Conservation (phyloP, 768 basidiomycete genomes). For the Boletellus ananas region DNA sequence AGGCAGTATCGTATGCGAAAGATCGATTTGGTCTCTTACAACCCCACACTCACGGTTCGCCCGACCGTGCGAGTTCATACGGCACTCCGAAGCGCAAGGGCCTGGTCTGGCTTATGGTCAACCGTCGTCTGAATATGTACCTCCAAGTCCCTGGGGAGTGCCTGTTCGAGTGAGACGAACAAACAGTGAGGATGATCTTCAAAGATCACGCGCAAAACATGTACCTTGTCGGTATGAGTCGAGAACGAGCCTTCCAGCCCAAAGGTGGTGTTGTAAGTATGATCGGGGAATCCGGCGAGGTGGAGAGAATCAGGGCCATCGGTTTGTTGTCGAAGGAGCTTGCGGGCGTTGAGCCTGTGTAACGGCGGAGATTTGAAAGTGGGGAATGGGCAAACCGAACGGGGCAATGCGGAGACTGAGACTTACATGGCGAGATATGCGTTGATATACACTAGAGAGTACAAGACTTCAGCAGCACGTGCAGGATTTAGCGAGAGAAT, state of each 20-base stretch:
- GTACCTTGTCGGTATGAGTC: constrained; percentile 3
- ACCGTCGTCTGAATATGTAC: constrained; percentile 13
- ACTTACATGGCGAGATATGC: constrained; percentile 47
- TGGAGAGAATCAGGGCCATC: constrained; percentile 38
- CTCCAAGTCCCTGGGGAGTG: neutral
- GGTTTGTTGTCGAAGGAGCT: constrained; percentile 30
- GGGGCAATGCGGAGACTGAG: neutral
- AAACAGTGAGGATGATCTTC: neutral
- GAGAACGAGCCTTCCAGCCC: neutral
- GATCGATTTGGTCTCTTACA: too few relatives aligned
- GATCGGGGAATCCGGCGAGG: constrained; percentile 35
- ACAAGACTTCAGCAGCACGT: neutral
- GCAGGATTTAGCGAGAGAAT: neutral
- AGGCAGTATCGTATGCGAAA: too few relatives aligned
- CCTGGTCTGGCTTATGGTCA: constrained; percentile 5
- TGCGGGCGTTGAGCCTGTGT: constrained; percentile 44
- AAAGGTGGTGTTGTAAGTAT: neutral
- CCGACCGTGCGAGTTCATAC: too few relatives aligned
- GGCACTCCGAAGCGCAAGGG: neutral
- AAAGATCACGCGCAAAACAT: neutral
- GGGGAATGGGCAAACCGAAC: neutral
- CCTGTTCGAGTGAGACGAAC: neutral
- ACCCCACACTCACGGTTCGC: too few relatives aligned
- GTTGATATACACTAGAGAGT: constrained; percentile 46
- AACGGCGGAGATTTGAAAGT: neutral